Conservation (phyloP, 2,329 filamentous ascomycete species). For the Periconia macrospinosa region DNA sequence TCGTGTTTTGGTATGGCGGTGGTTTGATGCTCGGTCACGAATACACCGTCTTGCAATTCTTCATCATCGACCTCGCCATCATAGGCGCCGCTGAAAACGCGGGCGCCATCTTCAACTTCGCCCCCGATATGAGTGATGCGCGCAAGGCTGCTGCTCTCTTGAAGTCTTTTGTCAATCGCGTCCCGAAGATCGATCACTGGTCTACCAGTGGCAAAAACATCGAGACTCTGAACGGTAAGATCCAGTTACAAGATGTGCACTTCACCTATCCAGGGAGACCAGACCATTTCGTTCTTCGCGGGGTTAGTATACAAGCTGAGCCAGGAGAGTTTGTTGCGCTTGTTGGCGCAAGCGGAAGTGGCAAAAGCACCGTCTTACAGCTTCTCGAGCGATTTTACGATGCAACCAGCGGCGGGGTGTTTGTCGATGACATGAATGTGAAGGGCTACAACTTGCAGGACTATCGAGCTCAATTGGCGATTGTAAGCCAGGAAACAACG, state of each 20-base stretch:
- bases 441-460: slow-evolving; percentile 75
- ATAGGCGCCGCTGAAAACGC: slow-evolving; percentile 93
- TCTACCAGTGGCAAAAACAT: slow-evolving; percentile 49
- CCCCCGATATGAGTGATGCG: slow-evolving; percentile 95
- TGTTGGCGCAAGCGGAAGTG: slow-evolving; percentile 91
- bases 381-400: slow-evolving; percentile 95
- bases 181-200: slow-evolving; percentile 67
- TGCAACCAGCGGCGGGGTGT: slow-evolving; percentile 76
- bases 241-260: slow-evolving; percentile 91
- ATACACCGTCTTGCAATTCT: slow-evolving; percentile 82
- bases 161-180: slow-evolving; percentile 80
- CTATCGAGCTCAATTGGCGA: slow-evolving; percentile 80
- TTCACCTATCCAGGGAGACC: slow-evolving; percentile 92
- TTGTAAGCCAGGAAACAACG: slow-evolving; percentile 96
- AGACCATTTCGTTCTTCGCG: slow-evolving; percentile 88
- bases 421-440: slow-evolving; percentile 82
- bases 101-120: slow-evolving; percentile 89
- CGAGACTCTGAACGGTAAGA: slow-evolving; percentile 61
- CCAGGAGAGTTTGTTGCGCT: slow-evolving; percentile 85
- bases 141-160: slow-evolving; percentile 79
- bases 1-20: slow-evolving; percentile 45
- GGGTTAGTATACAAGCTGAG: slow-evolving; percentile 72
- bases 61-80: slow-evolving; percentile 83
- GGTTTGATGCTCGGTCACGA: slow-evolving; percentile 43
- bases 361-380: slow-evolving; percentile 91